phyloP scores from a whole-genome alignment of 176 grass and related monocot species.

The Raddia distichophylla region DNA sequence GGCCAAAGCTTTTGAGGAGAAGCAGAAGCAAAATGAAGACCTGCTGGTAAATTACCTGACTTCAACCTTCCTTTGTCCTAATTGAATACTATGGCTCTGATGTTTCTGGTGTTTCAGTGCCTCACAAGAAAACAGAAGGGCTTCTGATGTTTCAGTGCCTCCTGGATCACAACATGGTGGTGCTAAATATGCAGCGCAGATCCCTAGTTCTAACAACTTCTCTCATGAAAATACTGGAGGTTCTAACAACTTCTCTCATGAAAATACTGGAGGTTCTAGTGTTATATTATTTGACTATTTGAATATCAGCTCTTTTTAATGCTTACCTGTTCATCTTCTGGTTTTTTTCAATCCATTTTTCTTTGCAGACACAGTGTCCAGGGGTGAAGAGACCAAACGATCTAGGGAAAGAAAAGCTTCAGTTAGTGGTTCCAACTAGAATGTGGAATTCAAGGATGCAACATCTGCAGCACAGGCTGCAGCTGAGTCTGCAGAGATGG shows the following conservation, averaged over 20 bases:
- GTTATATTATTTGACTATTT: conserved; percentile 31
- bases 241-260: conserved; percentile 30
- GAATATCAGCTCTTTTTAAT: conserved; percentile 15
- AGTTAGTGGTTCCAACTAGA: conserved; percentile 55
- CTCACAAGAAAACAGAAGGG: conserved; percentile 35
- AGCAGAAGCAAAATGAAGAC: conserved; percentile 71
- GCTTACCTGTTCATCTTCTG: conserved; percentile 14
- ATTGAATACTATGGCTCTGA: conserved; percentile 26
- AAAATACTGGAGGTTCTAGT: too few relatives aligned
- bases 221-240: conserved; percentile 41
- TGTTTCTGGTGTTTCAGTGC: conserved; percentile 53
- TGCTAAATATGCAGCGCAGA: conserved; percentile 39
- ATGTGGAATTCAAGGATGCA: conserved; percentile 91
- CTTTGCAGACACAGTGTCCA: conserved; percentile 34
- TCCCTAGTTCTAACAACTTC: conserved; percentile 36
- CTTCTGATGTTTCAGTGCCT: conserved; percentile 41
- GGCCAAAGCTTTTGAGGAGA: conserved; percentile 84
- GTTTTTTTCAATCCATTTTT: conserved; percentile 3
- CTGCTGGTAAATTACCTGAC: conserved; percentile 56
- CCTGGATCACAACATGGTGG: conserved; percentile 35
- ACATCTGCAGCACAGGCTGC: conserved; percentile 89
- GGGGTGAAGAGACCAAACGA: conserved; percentile 44
- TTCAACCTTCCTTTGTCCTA: neutral
- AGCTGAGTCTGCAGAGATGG: conserved; percentile 87
- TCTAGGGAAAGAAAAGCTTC: conserved; percentile 58